phyloP scores from a whole-genome alignment of 2,329 filamentous ascomycete genomes.

The Hysterium pulicare region DNA sequence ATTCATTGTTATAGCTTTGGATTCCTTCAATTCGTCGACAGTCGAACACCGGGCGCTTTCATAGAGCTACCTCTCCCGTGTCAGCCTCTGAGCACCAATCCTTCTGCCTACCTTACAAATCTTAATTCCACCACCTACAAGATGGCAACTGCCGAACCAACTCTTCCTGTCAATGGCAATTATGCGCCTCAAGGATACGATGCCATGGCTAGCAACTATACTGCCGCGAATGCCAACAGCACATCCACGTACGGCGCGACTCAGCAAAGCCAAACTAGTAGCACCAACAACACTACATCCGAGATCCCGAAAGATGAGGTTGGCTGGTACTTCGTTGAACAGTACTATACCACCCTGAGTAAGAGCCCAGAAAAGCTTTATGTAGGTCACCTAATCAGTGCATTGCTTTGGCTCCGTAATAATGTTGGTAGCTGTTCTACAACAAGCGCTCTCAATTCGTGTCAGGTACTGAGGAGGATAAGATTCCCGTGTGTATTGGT shows the following conservation, averaged over 20 bases:
- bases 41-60: no score
- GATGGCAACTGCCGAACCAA: conserved; percentile 40
- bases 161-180: conserved; percentile 48
- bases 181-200: conserved; percentile 45
- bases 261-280: conserved; percentile 27
- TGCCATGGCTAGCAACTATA: conserved; percentile 29
- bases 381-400: conserved; percentile 35
- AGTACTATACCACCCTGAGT: conserved; percentile 98
- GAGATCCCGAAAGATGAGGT: conserved; percentile 82
- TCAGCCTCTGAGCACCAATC: not conserved
- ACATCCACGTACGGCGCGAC: conserved; percentile 23
- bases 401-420: conserved; percentile 8
- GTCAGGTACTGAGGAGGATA: conserved; percentile 85
- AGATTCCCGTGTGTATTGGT: conserved; percentile 80
- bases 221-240: conserved; percentile 22
- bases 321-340: conserved; percentile 99
- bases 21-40: no score
- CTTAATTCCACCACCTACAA: not conserved
- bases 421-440: conserved; percentile 69
- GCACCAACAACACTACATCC: conserved; percentile 21
- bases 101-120: not conserved
- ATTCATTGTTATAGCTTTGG: no score
- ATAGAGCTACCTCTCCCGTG: no score
- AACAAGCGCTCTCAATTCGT: conserved; percentile 95
- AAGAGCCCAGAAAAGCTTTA: conserved; percentile 91